Conservation (phyloP, 2,329 filamentous ascomycete genomes). For the Geosmithia morbida region DNA sequence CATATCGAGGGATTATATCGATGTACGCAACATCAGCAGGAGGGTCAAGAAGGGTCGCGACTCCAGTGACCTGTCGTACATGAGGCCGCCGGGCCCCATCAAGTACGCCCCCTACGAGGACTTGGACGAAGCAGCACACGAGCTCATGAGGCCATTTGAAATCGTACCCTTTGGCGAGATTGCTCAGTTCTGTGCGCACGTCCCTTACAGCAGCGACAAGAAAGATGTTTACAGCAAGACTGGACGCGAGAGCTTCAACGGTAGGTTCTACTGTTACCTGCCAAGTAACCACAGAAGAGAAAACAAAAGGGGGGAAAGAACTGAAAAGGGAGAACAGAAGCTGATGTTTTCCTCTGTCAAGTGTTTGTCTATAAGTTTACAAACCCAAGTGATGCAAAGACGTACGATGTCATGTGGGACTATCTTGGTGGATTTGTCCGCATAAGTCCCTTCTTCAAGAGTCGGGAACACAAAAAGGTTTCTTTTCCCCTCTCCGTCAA, state of each 20-base stretch:
- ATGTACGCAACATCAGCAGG: neutral
- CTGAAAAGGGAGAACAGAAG: neutral
- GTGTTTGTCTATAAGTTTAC: slow-evolving; percentile 78
- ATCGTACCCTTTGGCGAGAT: slow-evolving; percentile 54
- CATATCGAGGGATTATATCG: neutral
- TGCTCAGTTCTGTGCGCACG: slow-evolving; percentile 51
- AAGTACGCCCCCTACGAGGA: slow-evolving; percentile 64
- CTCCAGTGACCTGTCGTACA: slow-evolving; percentile 25
- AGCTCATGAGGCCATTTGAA: slow-evolving; percentile 46
- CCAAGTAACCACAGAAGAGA: too few species aligned
- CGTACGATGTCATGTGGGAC: slow-evolving; percentile 86
- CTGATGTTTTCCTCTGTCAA: slow-evolving; percentile 17
- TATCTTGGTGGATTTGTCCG: slow-evolving; percentile 89
- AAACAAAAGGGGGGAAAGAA: too few species aligned
- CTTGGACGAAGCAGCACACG: slow-evolving; percentile 39
- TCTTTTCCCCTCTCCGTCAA: neutral
- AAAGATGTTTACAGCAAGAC: slow-evolving; percentile 80
- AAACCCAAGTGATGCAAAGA: slow-evolving; percentile 48
- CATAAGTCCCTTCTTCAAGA: slow-evolving; percentile 92
- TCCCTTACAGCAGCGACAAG: slow-evolving; percentile 91
- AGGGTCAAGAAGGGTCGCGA: slow-evolving; percentile 31
- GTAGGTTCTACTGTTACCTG: slow-evolving; percentile 30
- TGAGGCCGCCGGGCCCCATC: slow-evolving; percentile 49
- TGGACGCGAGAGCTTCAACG: slow-evolving; percentile 76
- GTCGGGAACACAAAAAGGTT: slow-evolving; percentile 76